Evolutionary conservation across 2,329 filamentous ascomycete genomes (phyloP).

Genomic region (Dendryphion nanum): DNA sequence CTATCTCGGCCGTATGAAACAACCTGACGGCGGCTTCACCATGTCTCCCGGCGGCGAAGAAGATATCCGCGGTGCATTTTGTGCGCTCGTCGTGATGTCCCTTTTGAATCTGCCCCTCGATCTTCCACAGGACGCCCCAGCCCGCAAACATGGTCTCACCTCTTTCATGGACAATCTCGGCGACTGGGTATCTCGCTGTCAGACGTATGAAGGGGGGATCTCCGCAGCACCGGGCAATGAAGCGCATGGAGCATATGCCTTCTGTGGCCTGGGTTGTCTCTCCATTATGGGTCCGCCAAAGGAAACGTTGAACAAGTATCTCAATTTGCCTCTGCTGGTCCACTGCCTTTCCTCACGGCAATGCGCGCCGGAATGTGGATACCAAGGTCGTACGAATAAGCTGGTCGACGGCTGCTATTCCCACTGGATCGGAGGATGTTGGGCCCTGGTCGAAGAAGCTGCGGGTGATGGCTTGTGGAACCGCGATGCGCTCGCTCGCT

Average conservation of each 20-base stretch:
- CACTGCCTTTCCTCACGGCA: slow-evolving; percentile 90
- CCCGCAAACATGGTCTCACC: slow-evolving; percentile 59
- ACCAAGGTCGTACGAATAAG: slow-evolving; percentile 94
- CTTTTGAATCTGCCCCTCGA: slow-evolving; percentile 80
- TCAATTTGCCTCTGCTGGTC: slow-evolving; percentile 74
- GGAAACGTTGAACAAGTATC: slow-evolving; percentile 69
- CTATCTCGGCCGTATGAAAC: slow-evolving; percentile 85
- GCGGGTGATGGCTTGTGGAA: slow-evolving; percentile 67
- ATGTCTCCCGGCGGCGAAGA: slow-evolving; percentile 85
- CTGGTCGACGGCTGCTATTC: slow-evolving; percentile 97
- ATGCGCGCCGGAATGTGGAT: slow-evolving; percentile 86
- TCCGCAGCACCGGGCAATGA: slow-evolving; percentile 81
- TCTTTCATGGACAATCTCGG: slow-evolving; percentile 71
- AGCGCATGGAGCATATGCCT: slow-evolving; percentile 95
- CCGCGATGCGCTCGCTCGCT: slow-evolving; percentile 80
- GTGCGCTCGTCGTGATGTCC: slow-evolving; percentile 79
- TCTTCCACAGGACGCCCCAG: slow-evolving; percentile 71
- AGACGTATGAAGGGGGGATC: slow-evolving; percentile 94
- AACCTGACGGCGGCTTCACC: slow-evolving; percentile 83
- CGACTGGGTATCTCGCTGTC: slow-evolving; percentile 81
- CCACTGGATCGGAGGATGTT: slow-evolving; percentile 95
- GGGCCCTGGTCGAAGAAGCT: slow-evolving; percentile 83
- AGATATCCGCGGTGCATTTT: slow-evolving; percentile 92
- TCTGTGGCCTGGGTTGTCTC: slow-evolving; percentile 87
- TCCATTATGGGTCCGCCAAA: slow-evolving; percentile 80